Percentiles rank a stretch among this genome's conserved stretches.
phyloP scores from a whole-genome alignment of 352 stramenopile genomes.

The Peronospora belbahrii region DNA sequence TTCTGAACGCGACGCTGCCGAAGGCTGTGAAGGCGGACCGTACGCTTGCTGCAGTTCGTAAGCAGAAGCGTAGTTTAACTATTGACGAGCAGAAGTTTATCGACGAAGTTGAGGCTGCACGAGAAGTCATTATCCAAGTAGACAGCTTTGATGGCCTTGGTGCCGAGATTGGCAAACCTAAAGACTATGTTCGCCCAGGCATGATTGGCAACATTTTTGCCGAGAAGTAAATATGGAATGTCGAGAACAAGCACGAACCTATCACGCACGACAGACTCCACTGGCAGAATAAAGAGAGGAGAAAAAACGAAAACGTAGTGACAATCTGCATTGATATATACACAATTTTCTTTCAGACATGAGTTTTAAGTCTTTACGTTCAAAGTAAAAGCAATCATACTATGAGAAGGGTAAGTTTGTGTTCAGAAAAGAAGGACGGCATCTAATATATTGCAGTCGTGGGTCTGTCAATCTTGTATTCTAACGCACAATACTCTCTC shows the following conservation, averaged over 20 bases:
- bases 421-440: background rate
- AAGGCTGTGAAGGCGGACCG: constrained; percentile 90
- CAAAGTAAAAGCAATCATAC: background rate
- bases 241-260: constrained; percentile 8
- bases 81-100: constrained; percentile 91
- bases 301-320: constrained; percentile 1
- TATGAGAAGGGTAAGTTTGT: background rate
- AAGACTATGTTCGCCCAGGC: constrained; percentile 86
- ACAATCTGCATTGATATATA: background rate
- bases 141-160: constrained; percentile 88
- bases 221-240: constrained; percentile 19
- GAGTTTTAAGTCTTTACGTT: background rate
- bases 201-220: constrained; percentile 57
- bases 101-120: constrained; percentile 91
- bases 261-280: constrained; percentile 1
- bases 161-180: constrained; percentile 63
- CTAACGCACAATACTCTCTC: background rate
- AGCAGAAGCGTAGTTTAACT: constrained; percentile 92
- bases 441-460: background rate
- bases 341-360: background rate
- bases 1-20: constrained; percentile 67
- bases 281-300: constrained; percentile 4
- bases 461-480: constrained; percentile 5
- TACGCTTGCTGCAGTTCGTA: constrained; percentile 86
- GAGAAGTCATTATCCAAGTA: constrained; percentile 96